Base-by-base conservation (phyloP, 1,284 basidiomycete species). In the Athelia sp. region DNA sequence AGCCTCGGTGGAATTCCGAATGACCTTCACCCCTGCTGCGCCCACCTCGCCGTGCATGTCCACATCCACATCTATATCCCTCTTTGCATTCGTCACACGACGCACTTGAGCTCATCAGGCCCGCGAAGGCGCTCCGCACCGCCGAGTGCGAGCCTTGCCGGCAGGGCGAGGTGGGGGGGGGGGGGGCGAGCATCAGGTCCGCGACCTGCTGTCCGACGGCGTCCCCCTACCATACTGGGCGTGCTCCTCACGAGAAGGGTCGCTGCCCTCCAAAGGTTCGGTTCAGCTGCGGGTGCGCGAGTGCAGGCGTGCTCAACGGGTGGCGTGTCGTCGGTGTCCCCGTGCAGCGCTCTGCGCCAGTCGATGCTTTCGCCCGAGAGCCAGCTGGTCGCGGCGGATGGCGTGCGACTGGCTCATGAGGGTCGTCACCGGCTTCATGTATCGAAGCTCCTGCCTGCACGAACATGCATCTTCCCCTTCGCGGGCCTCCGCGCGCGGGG, bases 341-440 rank as follows among this genome's bases (percentile, higher is more conserved):
- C 26, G 6, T 4, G 26, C 13, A 13, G n/a, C n/a, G 32, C 32
- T 34, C 32, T 34, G 32, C 32, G 11, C 32, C 32, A 11, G 11
- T 11, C 11, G 11, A 11, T 34, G n/a, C 11, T n/a, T 11, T 11
- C 11, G 11, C 32, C 32, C 32, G 76, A 79, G 29, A 76, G 80
- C 53, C 82, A 87, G 50, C 11, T 11, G 11, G 87, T 70, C 56
- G 81, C 85, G 17, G 22, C 78, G 75, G 40, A 72, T 73, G 61
- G 76, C 76, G 48, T 83, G 72, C 46, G 84, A 70, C 45, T 90
- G 71, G 11, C 81, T 82, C 1, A 87, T 89, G 52, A 90, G 69
- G 8, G 87, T 87, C 19, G 82, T 84, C 4, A 87, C 87, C 26
- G 87, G 88, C 62, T 87, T 84, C 75, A 88, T 84, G 63, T 90